Conservation (phyloP, 1,139 yeast species). For the Pichia sp. region DNA sequence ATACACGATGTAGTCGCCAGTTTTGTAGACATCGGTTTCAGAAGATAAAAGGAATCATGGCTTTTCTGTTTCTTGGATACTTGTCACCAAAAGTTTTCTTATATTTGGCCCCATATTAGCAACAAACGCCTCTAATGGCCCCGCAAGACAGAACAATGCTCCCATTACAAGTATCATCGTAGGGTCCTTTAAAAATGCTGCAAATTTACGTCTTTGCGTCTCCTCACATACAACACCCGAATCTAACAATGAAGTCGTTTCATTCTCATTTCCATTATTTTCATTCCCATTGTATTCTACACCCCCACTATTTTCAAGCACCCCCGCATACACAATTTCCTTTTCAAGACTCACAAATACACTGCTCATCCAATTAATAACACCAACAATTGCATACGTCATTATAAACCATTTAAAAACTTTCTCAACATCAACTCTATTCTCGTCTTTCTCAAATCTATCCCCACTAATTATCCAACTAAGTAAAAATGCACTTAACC, state of each 20-base stretch:
- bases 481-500: slow-evolving; percentile 65
- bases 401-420: slow-evolving; percentile 56
- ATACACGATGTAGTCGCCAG: no score
- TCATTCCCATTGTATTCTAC: neutral
- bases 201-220: slow-evolving; percentile 45
- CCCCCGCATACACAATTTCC: slow-evolving; percentile 39
- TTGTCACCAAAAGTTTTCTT: slow-evolving; percentile 57
- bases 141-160: slow-evolving; percentile 64
- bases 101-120: slow-evolving; percentile 76
- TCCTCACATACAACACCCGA: slow-evolving; percentile 22
- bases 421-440: slow-evolving; percentile 39
- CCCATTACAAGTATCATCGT: slow-evolving; percentile 60
- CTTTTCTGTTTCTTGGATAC: slow-evolving; percentile 66
- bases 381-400: slow-evolving; percentile 51
- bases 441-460: slow-evolving; percentile 33
- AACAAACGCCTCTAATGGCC: slow-evolving; percentile 83
- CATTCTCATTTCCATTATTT: neutral
- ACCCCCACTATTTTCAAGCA: slow-evolving; percentile 13
- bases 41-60: slow-evolving; percentile 52
- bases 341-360: slow-evolving; percentile 59
- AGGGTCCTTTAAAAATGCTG: slow-evolving; percentile 51
- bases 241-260: slow-evolving; percentile 1
- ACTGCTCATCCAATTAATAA: slow-evolving; percentile 56
- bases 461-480: slow-evolving; percentile 47
- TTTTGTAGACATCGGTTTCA: slow-evolving; percentile 15